phyloP scores from a whole-genome alignment of 1,284 basidiomycete genomes.

The Stereum hirsutum region DNA sequence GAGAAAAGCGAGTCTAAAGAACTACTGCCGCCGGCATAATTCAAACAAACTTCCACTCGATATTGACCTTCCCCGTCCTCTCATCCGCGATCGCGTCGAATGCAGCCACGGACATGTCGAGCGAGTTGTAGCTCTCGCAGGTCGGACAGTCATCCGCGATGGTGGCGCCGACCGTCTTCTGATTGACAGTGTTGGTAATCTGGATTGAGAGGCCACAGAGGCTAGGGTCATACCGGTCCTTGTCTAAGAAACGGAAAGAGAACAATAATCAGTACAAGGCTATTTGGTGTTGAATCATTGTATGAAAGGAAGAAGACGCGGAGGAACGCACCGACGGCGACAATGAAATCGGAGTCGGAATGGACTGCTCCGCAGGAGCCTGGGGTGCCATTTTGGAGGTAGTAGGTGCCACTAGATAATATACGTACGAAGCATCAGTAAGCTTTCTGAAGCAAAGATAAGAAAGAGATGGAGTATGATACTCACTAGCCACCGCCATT shows the following conservation, averaged over 20 bases:
- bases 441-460: conserved; percentile 6
- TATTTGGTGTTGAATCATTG: too few relatives aligned
- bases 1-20: too few relatives aligned
- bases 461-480: conserved; percentile 11
- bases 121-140: conserved; percentile 54
- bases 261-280: conserved; percentile 6
- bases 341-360: conserved; percentile 57
- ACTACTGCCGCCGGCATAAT: too few relatives aligned
- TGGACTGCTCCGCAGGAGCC: conserved; percentile 71
- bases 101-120: conserved; percentile 73
- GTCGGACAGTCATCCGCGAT: conserved; percentile 80
- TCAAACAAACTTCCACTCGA: conserved; percentile 8
- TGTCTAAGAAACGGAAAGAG: conserved; percentile 24
- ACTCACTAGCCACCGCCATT: conserved; percentile 33
- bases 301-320: too few relatives aligned
- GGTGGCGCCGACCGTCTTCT: conserved; percentile 48
- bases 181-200: conserved; percentile 55
- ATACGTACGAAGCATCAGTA: conserved; percentile 16
- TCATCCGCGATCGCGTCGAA: conserved; percentile 53
- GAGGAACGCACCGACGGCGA: conserved; percentile 65
- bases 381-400: conserved; percentile 55
- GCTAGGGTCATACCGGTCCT: conserved; percentile 43
- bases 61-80: neutral
- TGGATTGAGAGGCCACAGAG: conserved; percentile 60
- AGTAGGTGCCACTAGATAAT: conserved; percentile 50